Base-by-base conservation (phyloP, 495 filamentous ascomycete genomes). In the Parathielavia appendiculata region DNA sequence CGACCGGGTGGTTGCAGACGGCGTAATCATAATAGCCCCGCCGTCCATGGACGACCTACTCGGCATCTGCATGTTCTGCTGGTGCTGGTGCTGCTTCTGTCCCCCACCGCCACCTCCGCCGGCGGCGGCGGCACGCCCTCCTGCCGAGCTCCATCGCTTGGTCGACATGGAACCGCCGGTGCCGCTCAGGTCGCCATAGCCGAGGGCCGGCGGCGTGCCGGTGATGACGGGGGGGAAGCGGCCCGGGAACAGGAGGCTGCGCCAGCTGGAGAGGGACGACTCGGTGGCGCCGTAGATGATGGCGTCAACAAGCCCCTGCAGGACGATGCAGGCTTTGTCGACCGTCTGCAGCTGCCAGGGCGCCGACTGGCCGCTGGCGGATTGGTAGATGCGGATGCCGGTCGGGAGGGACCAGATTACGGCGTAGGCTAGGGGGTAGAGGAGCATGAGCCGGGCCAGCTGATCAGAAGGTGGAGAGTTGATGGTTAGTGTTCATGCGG, bases 281-380 rank as follows among this genome's bases (percentile, higher is more conserved):
- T 77, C 75, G 49, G 75, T 76, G 19, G 68, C 57, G 36, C 75
- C 73, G 57, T 77, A 77, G 54, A 77, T 73, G 51, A 77, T 43
- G 8, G 75, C 70, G 53, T 76, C 75, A 19, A 73, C 70, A 20
- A 76, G 62, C 4, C 75, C 75, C 62, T 77, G 75, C n/a, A 73
- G 45, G 14, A 77, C 75, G 38, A 77, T 72, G 51, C 75, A 76
- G 46, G 71, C 71, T 54, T 77, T 77, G 62, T 77, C 75, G 16
- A 74, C 60, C 20, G 74, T 75, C 14, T 63, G 70, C n/a, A 77
- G 61, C 2, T 60, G 62, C 52, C 74, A 74, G 1, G 75, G 72
- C 1, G 72, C 68, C 6, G 70, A 40, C 30, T 63, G 66, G 0
- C 67, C 63, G 1, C 58, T 70, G 19, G 65, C 63, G 17, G 68